phyloP scores from a whole-genome alignment of 768 basidiomycete genomes.

The Cyathus striatus region DNA sequence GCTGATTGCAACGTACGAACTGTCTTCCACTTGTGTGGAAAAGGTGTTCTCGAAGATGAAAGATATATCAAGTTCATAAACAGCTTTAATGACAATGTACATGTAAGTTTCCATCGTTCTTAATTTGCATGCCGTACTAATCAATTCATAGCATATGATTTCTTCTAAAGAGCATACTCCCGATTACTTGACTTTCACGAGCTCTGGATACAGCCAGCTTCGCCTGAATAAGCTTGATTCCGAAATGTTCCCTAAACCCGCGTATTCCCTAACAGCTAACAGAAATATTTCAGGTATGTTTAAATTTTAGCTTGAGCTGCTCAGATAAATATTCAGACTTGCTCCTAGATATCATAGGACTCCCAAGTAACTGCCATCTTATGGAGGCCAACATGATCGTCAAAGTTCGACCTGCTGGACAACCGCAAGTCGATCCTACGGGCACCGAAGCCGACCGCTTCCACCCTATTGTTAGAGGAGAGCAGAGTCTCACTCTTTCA shows the following conservation, averaged over 20 bases:
- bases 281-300: conserved; percentile 33
- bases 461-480: conserved; percentile 27
- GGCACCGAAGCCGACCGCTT: conserved; percentile 29
- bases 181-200: conserved; percentile 71
- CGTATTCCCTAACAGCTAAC: conserved; percentile 38
- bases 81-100: conserved; percentile 50
- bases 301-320: neutral
- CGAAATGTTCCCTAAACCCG: conserved; percentile 67
- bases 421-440: conserved; percentile 30
- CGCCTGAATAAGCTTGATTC: conserved; percentile 68
- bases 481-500: conserved; percentile 23
- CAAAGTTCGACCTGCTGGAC: conserved; percentile 40
- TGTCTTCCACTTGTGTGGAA: conserved; percentile 70
- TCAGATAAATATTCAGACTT: neutral
- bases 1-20: conserved; percentile 43
- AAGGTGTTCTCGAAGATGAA: conserved; percentile 62
- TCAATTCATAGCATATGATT: conserved; percentile 60
- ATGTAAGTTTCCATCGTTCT: conserved; percentile 34
- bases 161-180: conserved; percentile 56
- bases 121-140: neutral
- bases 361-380: conserved; percentile 40
- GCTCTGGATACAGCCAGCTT: conserved; percentile 66
- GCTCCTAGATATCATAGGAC: conserved; percentile 29
- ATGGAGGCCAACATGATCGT: conserved; percentile 38
- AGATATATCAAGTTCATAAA: conserved; percentile 72